Evolutionary conservation across 495 filamentous ascomycete species (phyloP), one percentile per base, ranked within the genome.

Genomic region (Amorphotheca resinae): DNA sequence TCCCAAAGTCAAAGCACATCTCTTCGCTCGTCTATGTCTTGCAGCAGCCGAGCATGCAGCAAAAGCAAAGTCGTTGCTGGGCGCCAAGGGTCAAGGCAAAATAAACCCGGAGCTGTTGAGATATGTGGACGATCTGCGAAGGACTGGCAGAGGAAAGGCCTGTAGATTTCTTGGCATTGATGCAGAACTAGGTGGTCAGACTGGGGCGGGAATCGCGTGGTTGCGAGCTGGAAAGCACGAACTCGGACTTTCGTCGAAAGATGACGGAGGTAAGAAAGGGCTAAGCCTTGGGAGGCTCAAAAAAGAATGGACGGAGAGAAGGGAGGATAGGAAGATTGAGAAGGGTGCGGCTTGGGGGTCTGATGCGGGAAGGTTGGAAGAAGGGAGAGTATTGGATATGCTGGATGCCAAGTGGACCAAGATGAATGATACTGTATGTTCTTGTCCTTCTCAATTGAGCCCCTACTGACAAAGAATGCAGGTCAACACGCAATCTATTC

Each of bases 91-190:
- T 16, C 44, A 50, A 4, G 56, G 58, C 3, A 76, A 69, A 47
- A 57, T 84, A 1, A 73, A 79, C 45, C 77, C 79, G 11, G 75
- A 71, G 4, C 54, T 95, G 20, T 39, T 79, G 12, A 67, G 68
- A 21, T 95, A 95, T 56, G 55, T 77, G 1, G 74, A 79, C n/a
- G 80, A 86, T 41, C 60, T 95, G 30, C 66, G 76, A 12, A 70
- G 75, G 30, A 82, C 80, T 1, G 78, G 83, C 21, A 69, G 82
- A 22, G 91, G 79, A 5, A 83, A 86, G 47, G 85, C 85, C 0
- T 93, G 86, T 56, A 73, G 89, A 22, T 93, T 95, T 58, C 81
- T 95, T 37, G 88, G 75, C 2, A 79, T 95, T 22, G 86, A 96
- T 59, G 80, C 88, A 1, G 91, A 96, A 51, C 51, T 87, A 9